These are phyloP conservation scores for Globisporangium radiosum DNA, from an alignment of 352 stramenopile species.

Conservation along the genomic window DNA sequence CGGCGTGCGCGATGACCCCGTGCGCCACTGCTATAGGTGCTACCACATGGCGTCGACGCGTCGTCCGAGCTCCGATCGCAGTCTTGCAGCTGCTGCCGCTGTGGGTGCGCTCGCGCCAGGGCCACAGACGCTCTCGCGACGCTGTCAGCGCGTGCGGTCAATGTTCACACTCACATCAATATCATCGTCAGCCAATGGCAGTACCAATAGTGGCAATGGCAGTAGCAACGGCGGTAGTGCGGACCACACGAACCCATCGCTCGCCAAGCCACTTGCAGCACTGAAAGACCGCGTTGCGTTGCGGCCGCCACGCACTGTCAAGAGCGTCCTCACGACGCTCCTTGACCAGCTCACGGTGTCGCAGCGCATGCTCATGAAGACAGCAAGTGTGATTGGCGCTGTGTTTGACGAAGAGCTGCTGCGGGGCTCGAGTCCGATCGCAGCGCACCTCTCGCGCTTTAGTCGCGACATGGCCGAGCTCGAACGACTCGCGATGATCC, in stretches of 20 bases:
- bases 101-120: slow-evolving; percentile 12
- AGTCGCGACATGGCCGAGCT: slow-evolving; percentile 63
- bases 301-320: slow-evolving; percentile 65
- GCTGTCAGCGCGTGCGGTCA: slow-evolving; percentile 48
- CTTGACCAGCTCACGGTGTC: slow-evolving; percentile 79
- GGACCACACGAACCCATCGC: neutral
- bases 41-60: slow-evolving; percentile 73
- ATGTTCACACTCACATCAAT: slow-evolving; percentile 32
- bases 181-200: slow-evolving; percentile 8
- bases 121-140: slow-evolving; percentile 16
- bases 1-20: slow-evolving; percentile 43
- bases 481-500: slow-evolving; percentile 71
- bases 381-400: slow-evolving; percentile 69
- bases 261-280: slow-evolving; percentile 14
- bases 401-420: slow-evolving; percentile 75
- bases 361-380: slow-evolving; percentile 86
- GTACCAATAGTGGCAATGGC: neutral
- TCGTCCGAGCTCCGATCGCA: slow-evolving; percentile 50
- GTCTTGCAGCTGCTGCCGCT: slow-evolving; percentile 20
- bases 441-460: slow-evolving; percentile 61
- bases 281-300: slow-evolving; percentile 70
- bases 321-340: slow-evolving; percentile 78
- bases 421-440: slow-evolving; percentile 60
- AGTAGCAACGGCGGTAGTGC: slow-evolving; percentile 3
- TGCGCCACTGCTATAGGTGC: slow-evolving; percentile 70